Conservation (phyloP, 1,284 basidiomycete genomes). For the Rhodotorula sp. region DNA sequence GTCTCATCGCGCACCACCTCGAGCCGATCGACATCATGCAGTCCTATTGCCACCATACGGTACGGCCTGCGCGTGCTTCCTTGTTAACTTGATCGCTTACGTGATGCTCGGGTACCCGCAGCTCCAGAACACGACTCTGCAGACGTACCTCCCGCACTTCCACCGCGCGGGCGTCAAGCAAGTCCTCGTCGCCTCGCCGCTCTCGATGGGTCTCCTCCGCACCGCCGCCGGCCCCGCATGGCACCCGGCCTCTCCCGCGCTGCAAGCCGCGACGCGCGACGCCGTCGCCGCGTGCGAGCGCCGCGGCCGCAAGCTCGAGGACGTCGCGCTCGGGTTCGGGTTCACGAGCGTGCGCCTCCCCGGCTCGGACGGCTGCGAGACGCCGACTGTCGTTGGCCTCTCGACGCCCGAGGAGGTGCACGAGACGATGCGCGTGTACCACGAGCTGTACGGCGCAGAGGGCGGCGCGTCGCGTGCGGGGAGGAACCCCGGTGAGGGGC, state of each 20-base stretch:
- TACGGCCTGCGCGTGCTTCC: conserved; percentile 2
- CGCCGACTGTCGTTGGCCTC: conserved; percentile 67
- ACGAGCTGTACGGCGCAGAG: conserved; percentile 19
- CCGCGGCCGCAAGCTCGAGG: conserved; percentile 54
- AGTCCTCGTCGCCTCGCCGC: conserved; percentile 80
- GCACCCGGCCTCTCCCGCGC: conserved; percentile 74
- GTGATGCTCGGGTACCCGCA: neutral
- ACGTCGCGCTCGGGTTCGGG: conserved; percentile 73
- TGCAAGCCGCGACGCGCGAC: conserved; percentile 55
- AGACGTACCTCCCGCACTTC: conserved; percentile 65
- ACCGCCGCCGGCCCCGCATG: conserved; percentile 65
- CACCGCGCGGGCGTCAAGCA: conserved; percentile 63
- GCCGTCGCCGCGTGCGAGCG: conserved; percentile 33
- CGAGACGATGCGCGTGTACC: conserved; percentile 38
- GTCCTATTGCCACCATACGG: conserved; percentile 79
- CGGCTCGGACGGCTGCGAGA: conserved; percentile 43
- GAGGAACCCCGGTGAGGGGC: conserved; percentile 25
- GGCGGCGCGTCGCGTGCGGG: conserved; percentile 16
- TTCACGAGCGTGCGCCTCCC: conserved; percentile 56
- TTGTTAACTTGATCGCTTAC: neutral
- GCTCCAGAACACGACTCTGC: conserved; percentile 73
- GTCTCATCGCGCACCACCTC: conserved; percentile 66
- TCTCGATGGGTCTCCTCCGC: conserved; percentile 88
- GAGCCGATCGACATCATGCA: conserved; percentile 76
- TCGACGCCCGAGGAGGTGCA: conserved; percentile 39